Base-by-base conservation (phyloP, 2,329 filamentous ascomycete species). In the Claviceps sp. region DNA sequence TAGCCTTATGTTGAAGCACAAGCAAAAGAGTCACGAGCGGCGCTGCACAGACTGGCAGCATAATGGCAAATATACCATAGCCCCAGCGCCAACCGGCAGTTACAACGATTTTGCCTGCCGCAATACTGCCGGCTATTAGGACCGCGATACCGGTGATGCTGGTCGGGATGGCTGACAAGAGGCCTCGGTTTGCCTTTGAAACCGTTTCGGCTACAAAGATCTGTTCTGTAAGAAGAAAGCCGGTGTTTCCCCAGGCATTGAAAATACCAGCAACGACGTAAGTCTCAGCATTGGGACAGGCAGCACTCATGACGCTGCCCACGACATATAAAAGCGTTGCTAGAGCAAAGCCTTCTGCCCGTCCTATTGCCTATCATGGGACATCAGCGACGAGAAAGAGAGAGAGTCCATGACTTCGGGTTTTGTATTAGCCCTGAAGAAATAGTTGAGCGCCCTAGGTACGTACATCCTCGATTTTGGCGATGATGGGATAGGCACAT, bases 141-240 rank as follows among this genome's bases (percentile, higher is more conserved):
- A 63, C 64, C 0, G 63, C 62, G n/a, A 65, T 64, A 0, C 62
- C 58, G 14, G 61, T 61, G 54, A 66, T 54, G 6, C 63, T 61
- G 58, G 79, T 79, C 1, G 81, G 80, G 2, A 81, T 73, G 36
- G 76, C 73, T 4, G 78, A 76, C 57, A 81, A 71, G 45, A 84
- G 68, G 24, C 77, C 80, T 58, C 81, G 75, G 61, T 82, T 80
- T 56, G 77, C 70, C 34, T 84, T 67, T 43, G 71, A 73, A 9
- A 79, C 79, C 1, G 77, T 79, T 57, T 85, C 81, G 36, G 80
- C 77, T 52, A 80, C 78, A 59, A 84, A 79, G 22, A 84, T 61
- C 47, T 67, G 63, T 48, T 67, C 62, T 55, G 62, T 66, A 14
- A 67, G 64, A 13, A 55, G 56, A 50, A 63, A 67, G 16, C 62